Evolutionary conservation across 495 filamentous ascomycete genomes (phyloP), one percentile per base, ranked within the genome.

Genomic region (Neurospora discreta): DNA sequence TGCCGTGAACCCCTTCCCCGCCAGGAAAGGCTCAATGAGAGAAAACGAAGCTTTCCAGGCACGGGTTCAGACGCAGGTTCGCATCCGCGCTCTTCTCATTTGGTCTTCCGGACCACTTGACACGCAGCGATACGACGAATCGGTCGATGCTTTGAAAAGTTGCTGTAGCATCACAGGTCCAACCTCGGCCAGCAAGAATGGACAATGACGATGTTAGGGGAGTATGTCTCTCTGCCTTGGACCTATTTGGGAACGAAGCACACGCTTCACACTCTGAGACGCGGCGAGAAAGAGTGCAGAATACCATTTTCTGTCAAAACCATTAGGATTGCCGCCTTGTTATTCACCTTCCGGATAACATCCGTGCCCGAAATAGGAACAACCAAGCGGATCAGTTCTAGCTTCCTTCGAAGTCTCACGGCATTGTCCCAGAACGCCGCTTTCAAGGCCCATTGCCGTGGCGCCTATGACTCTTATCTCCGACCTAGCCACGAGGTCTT

Each of bases 21-120:
- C 68, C 69, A 41, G 41, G 36, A 75, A 70, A 67, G 42, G 9
- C n/a, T 30, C 60, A 16, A 23, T 33, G 39, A 26, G 42, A 46
- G 33, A 42, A 70, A 23, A 15, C 69, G 68, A 20, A 69, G 5
- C 26, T 43, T 38, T 20, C 38, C 23, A 44, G 70, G 69, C 60
- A 43, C 69, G 18, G 68, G 20, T 33, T 33, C 68, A 39, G 68
- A 41, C 65, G 74, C 75, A 36, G 71, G 86, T 65, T 77, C 78
- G 73, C 46, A 79, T 93, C 38, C 91, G 93, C 75, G 90, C 90
- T 0, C 78, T 93, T 18, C 80, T 93, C 76, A 74, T 92, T 18
- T 92, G 90, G 84, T 81, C 86, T 7, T 87, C 91, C 7, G 90
- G 89, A 8, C 83, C 87, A 20, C 77, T 94, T 65, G 84, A 89